Conservation (phyloP, 371 early-diverging fungal species). For the Batkoa obscura region DNA sequence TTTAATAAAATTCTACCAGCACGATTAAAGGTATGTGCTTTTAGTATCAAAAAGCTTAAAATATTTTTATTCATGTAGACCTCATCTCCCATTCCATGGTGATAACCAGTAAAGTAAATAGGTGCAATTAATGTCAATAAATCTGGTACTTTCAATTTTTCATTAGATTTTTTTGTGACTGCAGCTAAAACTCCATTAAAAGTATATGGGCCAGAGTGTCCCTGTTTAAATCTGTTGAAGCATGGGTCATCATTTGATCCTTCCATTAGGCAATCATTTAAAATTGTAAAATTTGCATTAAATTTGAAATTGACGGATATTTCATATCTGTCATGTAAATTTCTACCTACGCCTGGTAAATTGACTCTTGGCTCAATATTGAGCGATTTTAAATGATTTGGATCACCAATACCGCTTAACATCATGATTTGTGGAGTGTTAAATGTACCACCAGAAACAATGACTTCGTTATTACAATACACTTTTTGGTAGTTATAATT, state of each 20-base stretch:
- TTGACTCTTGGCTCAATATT: background rate
- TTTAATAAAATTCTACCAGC: background rate
- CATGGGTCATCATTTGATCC: background rate
- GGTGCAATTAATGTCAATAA: background rate
- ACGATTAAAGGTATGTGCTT: background rate
- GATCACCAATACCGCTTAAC: slow-evolving; percentile 13
- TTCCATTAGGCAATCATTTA: background rate
- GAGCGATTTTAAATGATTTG: background rate
- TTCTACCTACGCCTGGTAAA: slow-evolving; percentile 5
- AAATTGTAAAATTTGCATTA: background rate
- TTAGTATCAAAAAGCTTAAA: background rate
- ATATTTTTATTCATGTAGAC: background rate
- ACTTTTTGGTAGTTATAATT: background rate
- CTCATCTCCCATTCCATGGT: background rate
- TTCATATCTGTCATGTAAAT: slow-evolving; percentile 5
- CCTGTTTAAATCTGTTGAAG: background rate
- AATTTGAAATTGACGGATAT: background rate
- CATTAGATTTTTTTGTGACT: background rate
- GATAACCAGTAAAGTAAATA: slow-evolving; percentile 2
- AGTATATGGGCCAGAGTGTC: background rate
- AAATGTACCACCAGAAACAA: slow-evolving; percentile 13
- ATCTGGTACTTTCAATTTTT: background rate
- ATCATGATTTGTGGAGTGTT: slow-evolving; percentile 13
- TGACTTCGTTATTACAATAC: slow-evolving; percentile 12
- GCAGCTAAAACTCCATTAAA: slow-evolving; percentile 5